Conservation (phyloP, 305 asterid genomes). For the Solanum hybrid region DNA sequence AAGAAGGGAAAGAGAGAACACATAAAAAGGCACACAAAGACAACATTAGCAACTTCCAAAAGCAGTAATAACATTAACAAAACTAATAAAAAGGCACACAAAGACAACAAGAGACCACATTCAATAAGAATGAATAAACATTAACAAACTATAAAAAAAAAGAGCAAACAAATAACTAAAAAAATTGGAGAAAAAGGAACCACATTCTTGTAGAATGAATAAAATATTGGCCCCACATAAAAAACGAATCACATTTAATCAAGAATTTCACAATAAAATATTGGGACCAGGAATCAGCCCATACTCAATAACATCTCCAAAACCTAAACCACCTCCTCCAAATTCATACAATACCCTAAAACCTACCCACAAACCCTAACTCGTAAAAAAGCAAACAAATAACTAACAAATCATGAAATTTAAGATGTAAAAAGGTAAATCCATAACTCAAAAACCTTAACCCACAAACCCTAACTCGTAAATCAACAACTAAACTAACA, state of each 20-base stretch:
- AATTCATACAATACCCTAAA: no score
- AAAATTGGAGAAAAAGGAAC: no score
- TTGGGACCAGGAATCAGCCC: neutral
- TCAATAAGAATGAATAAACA: no score
- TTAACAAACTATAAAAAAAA: no score
- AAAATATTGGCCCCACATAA: no score
- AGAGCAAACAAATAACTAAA: no score
- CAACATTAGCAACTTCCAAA: neutral
- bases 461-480: neutral
- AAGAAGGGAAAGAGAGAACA: neutral
- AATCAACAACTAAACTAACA: neutral
- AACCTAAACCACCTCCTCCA: no score
- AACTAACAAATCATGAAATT: neutral
- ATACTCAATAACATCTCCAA: neutral
- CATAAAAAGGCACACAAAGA: neutral
- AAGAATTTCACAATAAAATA: no score
- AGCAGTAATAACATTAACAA: neutral
- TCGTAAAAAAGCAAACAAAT: no score
- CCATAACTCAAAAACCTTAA: neutral
- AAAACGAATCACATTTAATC: no score
- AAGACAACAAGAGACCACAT: neutral
- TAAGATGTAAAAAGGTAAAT: neutral
- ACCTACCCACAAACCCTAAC: no score
- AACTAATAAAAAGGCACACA: neutral
- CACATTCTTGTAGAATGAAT: no score